Evolutionary conservation across 805 yeast genomes (phyloP).

Genomic region (Wickerhamomyces pijperi): DNA sequence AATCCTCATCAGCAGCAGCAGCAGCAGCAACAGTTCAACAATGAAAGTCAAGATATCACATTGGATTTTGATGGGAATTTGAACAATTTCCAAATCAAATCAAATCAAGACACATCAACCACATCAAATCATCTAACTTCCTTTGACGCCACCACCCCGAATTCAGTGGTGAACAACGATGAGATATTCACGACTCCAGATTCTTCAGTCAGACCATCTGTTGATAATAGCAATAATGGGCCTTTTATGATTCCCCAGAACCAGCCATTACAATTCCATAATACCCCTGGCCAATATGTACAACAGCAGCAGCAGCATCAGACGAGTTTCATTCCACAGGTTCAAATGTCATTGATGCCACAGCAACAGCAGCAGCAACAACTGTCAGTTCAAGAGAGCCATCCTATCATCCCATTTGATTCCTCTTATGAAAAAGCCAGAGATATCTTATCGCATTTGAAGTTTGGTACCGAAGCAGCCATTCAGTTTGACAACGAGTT

Average conservation of each 20-base stretch:
- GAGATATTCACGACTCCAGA: conserved; percentile 12
- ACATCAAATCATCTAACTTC: neutral
- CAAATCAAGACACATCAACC: neutral
- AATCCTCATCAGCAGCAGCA: neutral
- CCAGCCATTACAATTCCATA: neutral
- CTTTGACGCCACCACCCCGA: conserved; percentile 10
- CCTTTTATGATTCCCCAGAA: neutral
- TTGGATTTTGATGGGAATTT: neutral
- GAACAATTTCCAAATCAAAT: neutral
- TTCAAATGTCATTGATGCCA: neutral
- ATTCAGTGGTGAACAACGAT: conserved; percentile 2
- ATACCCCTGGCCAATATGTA: neutral
- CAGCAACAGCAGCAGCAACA: neutral
- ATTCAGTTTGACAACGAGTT: conserved; percentile 13
- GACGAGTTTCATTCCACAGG: neutral
- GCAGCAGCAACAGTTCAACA: neutral
- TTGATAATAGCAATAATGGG: neutral
- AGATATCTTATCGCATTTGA: conserved; percentile 12
- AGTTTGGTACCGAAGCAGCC: conserved; percentile 17
- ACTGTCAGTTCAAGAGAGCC: neutral
- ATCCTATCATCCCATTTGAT: conserved; percentile 9
- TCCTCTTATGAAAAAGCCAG: conserved; percentile 16
- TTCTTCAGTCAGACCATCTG: conserved; percentile 1
- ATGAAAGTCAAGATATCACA: neutral
- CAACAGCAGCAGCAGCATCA: neutral